Conservation (phyloP, 192 early-diverging fungal genomes). For the Coemansia umbellata region DNA sequence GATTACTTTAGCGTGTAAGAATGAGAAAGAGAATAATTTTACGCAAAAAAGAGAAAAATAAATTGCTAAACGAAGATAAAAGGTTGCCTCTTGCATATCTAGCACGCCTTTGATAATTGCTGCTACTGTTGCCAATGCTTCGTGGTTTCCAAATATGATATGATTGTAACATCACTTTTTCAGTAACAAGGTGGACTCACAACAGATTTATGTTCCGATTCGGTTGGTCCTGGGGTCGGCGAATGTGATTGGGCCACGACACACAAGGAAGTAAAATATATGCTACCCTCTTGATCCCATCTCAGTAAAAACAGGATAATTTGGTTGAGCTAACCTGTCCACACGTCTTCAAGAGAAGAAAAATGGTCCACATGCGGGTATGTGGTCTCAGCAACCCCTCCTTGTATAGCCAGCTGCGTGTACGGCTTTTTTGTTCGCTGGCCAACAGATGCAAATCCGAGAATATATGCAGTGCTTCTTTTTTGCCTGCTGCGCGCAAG, state of each 20-base stretch:
- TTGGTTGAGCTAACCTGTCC: slow-evolving; percentile 6
- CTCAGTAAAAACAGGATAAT: neutral
- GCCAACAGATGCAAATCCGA: neutral
- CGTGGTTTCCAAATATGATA: no score
- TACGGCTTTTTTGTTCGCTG: neutral
- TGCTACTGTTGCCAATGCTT: no score
- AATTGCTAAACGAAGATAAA: no score
- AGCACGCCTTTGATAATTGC: no score
- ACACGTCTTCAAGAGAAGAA: slow-evolving; percentile 5
- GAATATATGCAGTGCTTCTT: neutral
- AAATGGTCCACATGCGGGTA: neutral
- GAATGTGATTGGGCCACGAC: slow-evolving; percentile 13
- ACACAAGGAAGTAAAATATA: neutral
- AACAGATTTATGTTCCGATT: no score
- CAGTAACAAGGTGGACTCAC: no score
- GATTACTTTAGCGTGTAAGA: no score
- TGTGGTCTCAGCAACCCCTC: neutral
- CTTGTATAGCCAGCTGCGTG: neutral
- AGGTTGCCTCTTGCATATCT: no score
- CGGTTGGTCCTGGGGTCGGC: neutral
- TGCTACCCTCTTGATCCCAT: no score
- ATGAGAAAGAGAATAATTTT: no score
- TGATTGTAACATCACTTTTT: no score
- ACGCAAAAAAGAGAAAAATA: no score
- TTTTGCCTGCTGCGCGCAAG: neutral